phyloP scores from a whole-genome alignment of 139 green algal species.

The Chlamydomonas applanata region DNA sequence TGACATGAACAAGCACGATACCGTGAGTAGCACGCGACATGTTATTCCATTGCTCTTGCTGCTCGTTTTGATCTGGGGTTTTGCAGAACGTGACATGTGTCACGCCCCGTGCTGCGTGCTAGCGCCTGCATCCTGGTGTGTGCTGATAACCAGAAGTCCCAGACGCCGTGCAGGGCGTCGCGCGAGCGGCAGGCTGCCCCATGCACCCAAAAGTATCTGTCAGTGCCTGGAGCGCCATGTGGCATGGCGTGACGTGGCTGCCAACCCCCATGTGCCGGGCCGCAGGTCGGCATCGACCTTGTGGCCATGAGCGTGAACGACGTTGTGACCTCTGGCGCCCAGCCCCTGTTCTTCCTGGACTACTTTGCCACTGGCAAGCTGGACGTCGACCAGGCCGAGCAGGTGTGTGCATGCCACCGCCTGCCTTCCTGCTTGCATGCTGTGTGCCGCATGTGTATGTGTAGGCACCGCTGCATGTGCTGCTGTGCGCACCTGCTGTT shows the following conservation, averaged over 20 bases:
- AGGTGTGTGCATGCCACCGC: constrained; percentile 42
- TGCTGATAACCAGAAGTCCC: neutral
- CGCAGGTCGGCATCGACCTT: constrained; percentile 87
- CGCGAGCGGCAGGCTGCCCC: neutral
- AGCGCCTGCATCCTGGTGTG: neutral
- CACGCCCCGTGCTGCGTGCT: neutral
- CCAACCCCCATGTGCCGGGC: neutral
- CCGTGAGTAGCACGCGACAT: constrained; percentile 48
- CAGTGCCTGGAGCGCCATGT: neutral
- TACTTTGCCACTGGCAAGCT: constrained; percentile 94
- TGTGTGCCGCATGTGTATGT: neutral
- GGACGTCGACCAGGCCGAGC: constrained; percentile 92
- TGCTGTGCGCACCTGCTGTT: too few relatives aligned
- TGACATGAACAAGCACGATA: constrained; percentile 94
- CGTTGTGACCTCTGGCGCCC: constrained; percentile 91
- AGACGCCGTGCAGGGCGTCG: neutral
- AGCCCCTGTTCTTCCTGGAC: constrained; percentile 98
- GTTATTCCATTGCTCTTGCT: too few relatives aligned
- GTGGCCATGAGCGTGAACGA: constrained; percentile 98
- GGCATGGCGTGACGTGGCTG: neutral
- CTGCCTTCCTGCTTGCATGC: neutral
- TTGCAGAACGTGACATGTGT: neutral
- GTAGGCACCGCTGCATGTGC: too few relatives aligned
- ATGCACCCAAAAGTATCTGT: neutral
- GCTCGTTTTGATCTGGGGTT: neutral